Evolutionary conservation across 2,329 filamentous ascomycete species (phyloP), one percentile per base, ranked within the genome.

Genomic region (Mariannaea sp.): DNA sequence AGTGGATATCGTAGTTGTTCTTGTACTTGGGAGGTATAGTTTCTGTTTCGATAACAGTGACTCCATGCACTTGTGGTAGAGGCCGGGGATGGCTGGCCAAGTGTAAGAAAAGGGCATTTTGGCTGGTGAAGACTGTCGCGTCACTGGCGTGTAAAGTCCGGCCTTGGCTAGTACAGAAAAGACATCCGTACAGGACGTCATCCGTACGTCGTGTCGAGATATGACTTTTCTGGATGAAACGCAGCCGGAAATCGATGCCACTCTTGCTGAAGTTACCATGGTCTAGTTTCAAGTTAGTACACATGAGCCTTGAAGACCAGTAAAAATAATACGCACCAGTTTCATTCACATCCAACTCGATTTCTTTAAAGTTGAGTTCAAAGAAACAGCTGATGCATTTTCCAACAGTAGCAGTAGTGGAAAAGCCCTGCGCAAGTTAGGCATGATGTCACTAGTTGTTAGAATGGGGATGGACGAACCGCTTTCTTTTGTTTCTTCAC

Each of bases 181-280:
- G 57, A 56, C 81, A 84, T 3, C 72, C 80, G 60, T 81, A 84
- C 38, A 81, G 64, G 45, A 79, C 73, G 55, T 83, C 80, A 36
- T 83, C 80, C 13, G 77, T 70, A 12, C 77, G 71, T 48, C 75
- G 75, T 5, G 78, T 76, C 0, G 75, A 66, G 5, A 84, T 51
- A 62, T 84, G 81, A 45, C 76, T 77, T 65, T 84, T 84, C 58
- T 80, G 79, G 4, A 84, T 73, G 55, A 84, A 79, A 1, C 81
- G 78, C 2, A 82, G 61, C 7, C 81, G 78, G 60, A 80, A 84
- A 5, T 72, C 71, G 38, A 84, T 72, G 6, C 71, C 73, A 33
- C 71, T 72, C 10, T 77, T 73, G 8, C 71, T 71, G 48, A 77
- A 78, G 57, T 77, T 83, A 3, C 75, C 80, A 8, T 71, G 69